Base-by-base conservation (phyloP, 2,329 filamentous ascomycete genomes). In the Massarina eburnea region DNA sequence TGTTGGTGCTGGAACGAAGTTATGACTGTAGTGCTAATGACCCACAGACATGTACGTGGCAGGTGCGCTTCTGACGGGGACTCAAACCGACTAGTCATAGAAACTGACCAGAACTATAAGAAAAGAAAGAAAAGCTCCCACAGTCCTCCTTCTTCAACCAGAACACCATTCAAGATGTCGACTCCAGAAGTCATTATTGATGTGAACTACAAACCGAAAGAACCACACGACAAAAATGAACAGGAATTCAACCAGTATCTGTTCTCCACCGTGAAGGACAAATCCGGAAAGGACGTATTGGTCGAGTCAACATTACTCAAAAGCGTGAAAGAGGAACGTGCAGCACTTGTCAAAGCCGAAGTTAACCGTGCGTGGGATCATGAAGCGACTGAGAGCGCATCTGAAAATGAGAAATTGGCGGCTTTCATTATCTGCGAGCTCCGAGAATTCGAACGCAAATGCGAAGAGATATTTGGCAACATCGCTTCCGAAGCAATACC, bases 401-500 rank as follows among this genome's bases (percentile, higher is more conserved):
- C 60, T 7, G 18, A 39, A 20, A 36, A 21, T 5, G 69, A 74
- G 43, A 51, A 30, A 18, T 43, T 51, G 35, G 72, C 72, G 33
- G 62, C 59, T 10, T 10, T 36, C 6, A 73, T 76, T 18, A 51
- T 75, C 10, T 50, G 48, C 10, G 62, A 50, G 14, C 58, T 76
- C 9, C 62, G 73, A n/a, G 73, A 77, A 45, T 62, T 69, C 52
- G 74, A 77, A 51, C 61, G 74, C 3, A 56, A 59, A 20, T 26
- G 24, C 24, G 49, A 59, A 3, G 58, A 68, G 2, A 57, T 70
- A 1, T 77, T 73, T 43, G 74, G 74, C 15, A 76, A 75, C 41
- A 43, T 64, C 6, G 62, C 73, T 1, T 66, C 70, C 2, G 74
- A 77, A 55, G 63, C 62, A 0, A 57, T 77, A 4, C 74, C 74